Conservation (phyloP, 495 filamentous ascomycete species). For the Aspergillus panamensis region DNA sequence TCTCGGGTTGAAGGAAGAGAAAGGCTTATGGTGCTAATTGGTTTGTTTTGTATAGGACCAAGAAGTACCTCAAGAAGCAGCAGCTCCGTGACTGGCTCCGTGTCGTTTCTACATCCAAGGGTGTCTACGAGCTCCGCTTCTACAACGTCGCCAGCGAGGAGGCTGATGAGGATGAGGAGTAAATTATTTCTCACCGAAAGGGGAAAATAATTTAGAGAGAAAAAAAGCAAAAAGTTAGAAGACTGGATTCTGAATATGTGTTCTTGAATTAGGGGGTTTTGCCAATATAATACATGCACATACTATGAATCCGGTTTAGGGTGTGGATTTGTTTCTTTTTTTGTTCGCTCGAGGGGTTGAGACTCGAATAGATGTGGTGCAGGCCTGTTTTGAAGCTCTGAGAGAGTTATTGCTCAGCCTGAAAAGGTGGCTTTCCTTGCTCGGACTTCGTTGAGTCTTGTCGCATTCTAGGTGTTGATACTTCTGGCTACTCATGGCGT, state of each 20-base stretch:
- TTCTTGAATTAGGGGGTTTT: background rate
- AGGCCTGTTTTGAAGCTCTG: background rate
- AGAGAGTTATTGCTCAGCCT: conserved; percentile 5
- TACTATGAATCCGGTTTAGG: conserved; percentile 1
- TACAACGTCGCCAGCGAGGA: conserved; percentile 99
- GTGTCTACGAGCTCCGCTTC: conserved; percentile 99
- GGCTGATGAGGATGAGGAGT: conserved; percentile 96
- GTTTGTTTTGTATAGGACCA: conserved; percentile 61
- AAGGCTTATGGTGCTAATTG: background rate
- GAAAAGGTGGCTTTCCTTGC: conserved; percentile 17
- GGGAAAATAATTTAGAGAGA: background rate
- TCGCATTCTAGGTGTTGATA: conserved; percentile 1
- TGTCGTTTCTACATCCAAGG: conserved; percentile 93
- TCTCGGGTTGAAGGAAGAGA: background rate
- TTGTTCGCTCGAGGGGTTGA: background rate
- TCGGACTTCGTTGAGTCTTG: conserved; percentile 5
- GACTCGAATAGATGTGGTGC: background rate
- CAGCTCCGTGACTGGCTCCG: conserved; percentile 99
- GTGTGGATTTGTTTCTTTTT: conserved; percentile 8
- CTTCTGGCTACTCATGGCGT: conserved; percentile 30
- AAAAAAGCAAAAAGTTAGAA: conserved; percentile 13
- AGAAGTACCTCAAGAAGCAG: conserved; percentile 99
- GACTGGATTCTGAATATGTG: conserved; percentile 3
- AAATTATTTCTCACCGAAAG: conserved; percentile 40
- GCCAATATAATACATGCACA: too few relatives aligned